A percentile compares a stretch with the other conserved stretches of the same genome.
Conservation (phyloP, 139 green algal species). For the Chlorella sp. region DNA sequence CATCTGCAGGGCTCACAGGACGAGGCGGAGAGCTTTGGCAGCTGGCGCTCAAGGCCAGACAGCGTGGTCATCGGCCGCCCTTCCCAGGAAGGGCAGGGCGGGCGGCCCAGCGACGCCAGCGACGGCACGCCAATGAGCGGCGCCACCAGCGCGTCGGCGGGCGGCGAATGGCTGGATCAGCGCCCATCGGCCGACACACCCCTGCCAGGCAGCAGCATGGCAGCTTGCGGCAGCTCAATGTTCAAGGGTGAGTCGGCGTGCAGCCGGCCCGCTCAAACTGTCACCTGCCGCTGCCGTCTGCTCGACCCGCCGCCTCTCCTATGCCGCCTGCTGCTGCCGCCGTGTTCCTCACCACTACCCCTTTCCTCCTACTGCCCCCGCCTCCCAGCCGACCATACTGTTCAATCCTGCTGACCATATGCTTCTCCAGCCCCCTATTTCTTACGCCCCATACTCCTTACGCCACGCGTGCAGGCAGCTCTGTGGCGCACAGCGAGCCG, state of each 20-base stretch:
- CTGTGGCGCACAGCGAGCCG: background rate
- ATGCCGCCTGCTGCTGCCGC: too few species aligned
- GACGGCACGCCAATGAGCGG: constrained; percentile 16
- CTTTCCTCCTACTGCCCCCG: too few species aligned
- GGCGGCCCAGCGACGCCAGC: background rate
- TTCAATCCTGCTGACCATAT: too few species aligned
- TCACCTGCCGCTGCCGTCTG: too few species aligned
- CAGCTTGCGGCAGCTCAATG: background rate
- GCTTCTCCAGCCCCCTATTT: background rate
- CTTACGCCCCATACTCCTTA: too few species aligned
- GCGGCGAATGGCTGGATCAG: constrained; percentile 11
- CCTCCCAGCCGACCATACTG: too few species aligned
- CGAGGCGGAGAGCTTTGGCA: background rate
- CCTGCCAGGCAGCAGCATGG: background rate
- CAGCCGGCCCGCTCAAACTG: background rate
- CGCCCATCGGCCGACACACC: constrained; percentile 33
- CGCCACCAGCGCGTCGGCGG: background rate
- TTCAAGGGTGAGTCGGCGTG: background rate
- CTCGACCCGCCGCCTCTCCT: too few species aligned
- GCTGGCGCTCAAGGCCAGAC: background rate
- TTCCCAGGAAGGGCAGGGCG: background rate
- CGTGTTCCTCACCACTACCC: too few species aligned
- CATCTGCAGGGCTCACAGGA: too few species aligned
- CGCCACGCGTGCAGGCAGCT: constrained; percentile 8
- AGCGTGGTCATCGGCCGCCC: background rate